Base-by-base conservation (phyloP, 331 rosid genomes). In the Acacia pycnantha region DNA sequence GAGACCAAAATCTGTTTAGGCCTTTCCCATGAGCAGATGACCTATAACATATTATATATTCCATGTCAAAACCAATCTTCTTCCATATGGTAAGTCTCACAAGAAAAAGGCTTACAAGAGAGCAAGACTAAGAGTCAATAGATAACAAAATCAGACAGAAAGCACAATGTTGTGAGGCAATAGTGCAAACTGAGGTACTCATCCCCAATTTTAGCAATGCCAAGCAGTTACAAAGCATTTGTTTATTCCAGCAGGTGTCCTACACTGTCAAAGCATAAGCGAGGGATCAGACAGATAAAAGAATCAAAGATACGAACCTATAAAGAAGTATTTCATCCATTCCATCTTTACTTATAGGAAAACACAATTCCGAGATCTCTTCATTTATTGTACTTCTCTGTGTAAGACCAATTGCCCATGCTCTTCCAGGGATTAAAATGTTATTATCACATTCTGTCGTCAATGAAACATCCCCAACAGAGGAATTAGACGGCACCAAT, bases 21-120 rank as follows among this genome's bases (percentile, higher is more conserved):
- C 98, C 99, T 89, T 96, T 92, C 77, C 99, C 98, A 75, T 95
- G 94, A 77, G 85, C 67, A 61, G 98, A 86, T 74, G 99, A 93
- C 97, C 99, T 93, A 77, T 73, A 83, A 77, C 77, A 79, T 48
- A 64, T 78, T 72, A 81, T 21, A 64, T 22, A 31, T 77, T 77
- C 22, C 29, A 70, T 76, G 79, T 81, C 80, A 86, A 77, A n/a
- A 77, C 12, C 65, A 75, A 78, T 67, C 50, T 79, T 40, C 40
- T 80, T 59, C 61, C 19, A 59, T 37, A 24, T 54, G 44, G 6
- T 9, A 82, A 69, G 53, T 65, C 65, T 73, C 76, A 53, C 24
- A 59, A 47, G 50, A 53, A 53, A 65, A 54, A 68, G 66, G 73
- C 35, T 69, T 14, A 66, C 11, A 48, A 44, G 18, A 67, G 56